Evolutionary conservation across 352 stramenopile genomes (phyloP).

Genomic region (Hyaloperonospora brassicae): DNA sequence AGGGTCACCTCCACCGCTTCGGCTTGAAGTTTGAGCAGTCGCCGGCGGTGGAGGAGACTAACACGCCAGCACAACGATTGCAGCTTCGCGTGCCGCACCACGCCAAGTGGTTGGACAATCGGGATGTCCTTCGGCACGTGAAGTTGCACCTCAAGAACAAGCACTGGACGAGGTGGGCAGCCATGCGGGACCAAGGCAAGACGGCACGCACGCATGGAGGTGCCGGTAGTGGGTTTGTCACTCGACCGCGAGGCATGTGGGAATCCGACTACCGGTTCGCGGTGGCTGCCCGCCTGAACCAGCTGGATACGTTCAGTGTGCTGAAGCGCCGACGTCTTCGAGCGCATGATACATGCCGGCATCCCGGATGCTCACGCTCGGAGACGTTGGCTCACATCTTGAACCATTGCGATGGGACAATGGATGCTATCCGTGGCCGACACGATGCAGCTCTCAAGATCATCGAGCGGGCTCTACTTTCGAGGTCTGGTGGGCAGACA

Average conservation of each 20-base stretch:
- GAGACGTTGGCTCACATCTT: background rate
- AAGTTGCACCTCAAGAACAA: slow-evolving; percentile 13
- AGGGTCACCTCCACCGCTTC: background rate
- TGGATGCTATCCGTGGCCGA: background rate
- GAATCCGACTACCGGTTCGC: slow-evolving; percentile 17
- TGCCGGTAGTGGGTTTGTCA: slow-evolving; percentile 9
- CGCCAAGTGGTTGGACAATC: slow-evolving; percentile 4
- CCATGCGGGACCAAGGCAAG: slow-evolving; percentile 7
- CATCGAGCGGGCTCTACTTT: background rate
- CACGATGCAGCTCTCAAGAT: background rate
- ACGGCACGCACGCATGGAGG: slow-evolving; percentile 1
- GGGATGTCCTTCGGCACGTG: slow-evolving; percentile 10
- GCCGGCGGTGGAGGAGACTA: background rate
- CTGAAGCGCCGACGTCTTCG: background rate
- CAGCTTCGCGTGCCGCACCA: slow-evolving; percentile 11
- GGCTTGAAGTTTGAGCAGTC: slow-evolving; percentile 5
- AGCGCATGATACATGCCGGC: background rate
- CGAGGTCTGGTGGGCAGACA: background rate
- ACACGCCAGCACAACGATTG: background rate
- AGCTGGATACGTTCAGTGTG: background rate
- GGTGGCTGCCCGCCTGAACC: slow-evolving; percentile 4
- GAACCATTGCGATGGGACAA: background rate
- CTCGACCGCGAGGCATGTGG: slow-evolving; percentile 5
- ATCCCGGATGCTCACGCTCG: too few relatives aligned
- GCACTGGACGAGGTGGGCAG: background rate